Evolutionary conservation across 352 stramenopile species (phyloP).

Genomic region (Paralagenidium karlingii): DNA sequence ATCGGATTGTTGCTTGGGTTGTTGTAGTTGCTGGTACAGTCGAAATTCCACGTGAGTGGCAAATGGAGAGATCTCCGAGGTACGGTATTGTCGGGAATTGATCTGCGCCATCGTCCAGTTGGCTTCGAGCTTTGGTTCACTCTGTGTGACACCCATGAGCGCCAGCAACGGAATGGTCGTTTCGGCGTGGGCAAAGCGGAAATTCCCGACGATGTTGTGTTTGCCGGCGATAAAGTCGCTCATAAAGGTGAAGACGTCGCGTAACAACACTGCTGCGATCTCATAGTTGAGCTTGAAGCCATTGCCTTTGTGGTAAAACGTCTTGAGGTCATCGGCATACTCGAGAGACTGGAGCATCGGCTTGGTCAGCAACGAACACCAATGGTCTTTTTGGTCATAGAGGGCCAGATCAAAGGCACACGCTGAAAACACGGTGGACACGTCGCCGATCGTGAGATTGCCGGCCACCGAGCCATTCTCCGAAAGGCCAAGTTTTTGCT

Average conservation of each 20-base stretch:
- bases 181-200: slow-evolving; percentile 13
- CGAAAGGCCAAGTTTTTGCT: slow-evolving; percentile 22
- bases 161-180: slow-evolving; percentile 11
- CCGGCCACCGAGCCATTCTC: slow-evolving; percentile 12
- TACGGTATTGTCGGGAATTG: slow-evolving; percentile 6
- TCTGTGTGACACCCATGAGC: slow-evolving; percentile 11
- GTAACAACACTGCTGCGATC: slow-evolving; percentile 9
- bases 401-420: slow-evolving; percentile 65
- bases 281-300: slow-evolving; percentile 14
- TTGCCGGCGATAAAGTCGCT: slow-evolving; percentile 6
- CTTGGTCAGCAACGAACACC: slow-evolving; percentile 41
- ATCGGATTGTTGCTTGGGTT: slow-evolving; percentile 7
- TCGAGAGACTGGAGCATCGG: slow-evolving; percentile 18
- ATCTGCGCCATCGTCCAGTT: neutral
- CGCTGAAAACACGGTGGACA: slow-evolving; percentile 35
- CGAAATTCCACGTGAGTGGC: slow-evolving; percentile 12
- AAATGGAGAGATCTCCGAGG: slow-evolving; percentile 5
- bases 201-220: slow-evolving; percentile 8
- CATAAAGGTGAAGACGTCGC: slow-evolving; percentile 10
- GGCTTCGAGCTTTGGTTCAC: slow-evolving; percentile 4
- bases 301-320: slow-evolving; percentile 5
- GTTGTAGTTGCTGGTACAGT: slow-evolving; percentile 10
- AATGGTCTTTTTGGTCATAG: slow-evolving; percentile 29
- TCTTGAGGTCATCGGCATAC: slow-evolving; percentile 10
- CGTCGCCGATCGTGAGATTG: slow-evolving; percentile 19